Conservation (phyloP, 1,139 yeast genomes). For the Sugiyamaella xylanicola region DNA sequence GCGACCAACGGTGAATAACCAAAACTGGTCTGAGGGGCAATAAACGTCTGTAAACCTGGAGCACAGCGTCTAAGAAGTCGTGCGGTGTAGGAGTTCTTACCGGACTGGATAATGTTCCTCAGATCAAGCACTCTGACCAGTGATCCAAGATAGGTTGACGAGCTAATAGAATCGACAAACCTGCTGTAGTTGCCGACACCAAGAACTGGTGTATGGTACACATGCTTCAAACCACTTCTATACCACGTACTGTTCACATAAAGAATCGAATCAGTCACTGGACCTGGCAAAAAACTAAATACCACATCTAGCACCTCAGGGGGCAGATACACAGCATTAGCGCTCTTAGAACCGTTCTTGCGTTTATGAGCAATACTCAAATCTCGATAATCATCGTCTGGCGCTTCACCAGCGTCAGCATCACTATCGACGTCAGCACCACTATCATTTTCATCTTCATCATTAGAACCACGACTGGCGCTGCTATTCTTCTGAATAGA, state of each 20-base stretch:
- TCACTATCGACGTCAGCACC: slow-evolving; percentile 2
- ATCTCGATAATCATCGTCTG: neutral
- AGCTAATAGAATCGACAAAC: slow-evolving; percentile 69
- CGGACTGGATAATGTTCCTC: slow-evolving; percentile 79
- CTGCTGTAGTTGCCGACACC: slow-evolving; percentile 65
- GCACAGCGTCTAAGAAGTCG: slow-evolving; percentile 77
- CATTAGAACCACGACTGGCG: neutral
- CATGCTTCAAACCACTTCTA: slow-evolving; percentile 56
- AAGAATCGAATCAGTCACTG: slow-evolving; percentile 36
- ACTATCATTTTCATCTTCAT: neutral
- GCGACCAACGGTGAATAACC: slow-evolving; percentile 87
- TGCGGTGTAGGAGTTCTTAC: slow-evolving; percentile 91
- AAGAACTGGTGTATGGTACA: slow-evolving; percentile 66
- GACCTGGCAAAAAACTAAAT: slow-evolving; percentile 48
- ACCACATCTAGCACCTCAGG: slow-evolving; percentile 61
- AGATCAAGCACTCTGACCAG: slow-evolving; percentile 57
- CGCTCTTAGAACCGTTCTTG: neutral
- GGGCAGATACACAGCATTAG: slow-evolving; percentile 49
- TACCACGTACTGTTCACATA: slow-evolving; percentile 63
- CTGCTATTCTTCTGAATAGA: neutral
- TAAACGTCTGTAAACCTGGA: slow-evolving; percentile 60
- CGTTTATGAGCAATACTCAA: neutral
- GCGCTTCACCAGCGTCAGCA: neutral
- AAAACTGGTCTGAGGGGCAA: slow-evolving; percentile 94
- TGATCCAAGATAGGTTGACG: slow-evolving; percentile 37